phyloP scores from a whole-genome alignment of 2,329 filamentous ascomycete genomes.

The Penicillium sp. region DNA sequence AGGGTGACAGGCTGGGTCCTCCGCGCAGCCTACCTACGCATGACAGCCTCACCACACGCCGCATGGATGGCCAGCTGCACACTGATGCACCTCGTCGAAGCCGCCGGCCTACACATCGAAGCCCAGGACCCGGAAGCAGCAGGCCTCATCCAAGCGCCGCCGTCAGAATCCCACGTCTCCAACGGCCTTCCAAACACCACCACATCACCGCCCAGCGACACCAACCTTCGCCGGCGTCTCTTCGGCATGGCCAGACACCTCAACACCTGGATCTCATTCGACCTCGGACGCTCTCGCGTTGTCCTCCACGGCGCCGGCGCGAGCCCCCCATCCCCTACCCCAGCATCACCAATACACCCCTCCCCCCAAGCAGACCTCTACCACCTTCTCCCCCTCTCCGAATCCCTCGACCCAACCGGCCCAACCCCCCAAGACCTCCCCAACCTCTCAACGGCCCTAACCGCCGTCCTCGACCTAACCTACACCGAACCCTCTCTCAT shows the following conservation, averaged over 20 bases:
- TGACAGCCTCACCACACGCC: constrained; percentile 56
- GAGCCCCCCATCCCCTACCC: constrained; percentile 38
- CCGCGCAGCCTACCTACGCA: constrained; percentile 56
- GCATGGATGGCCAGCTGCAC: constrained; percentile 60
- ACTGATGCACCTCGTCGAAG: constrained; percentile 61
- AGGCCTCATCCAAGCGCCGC: constrained; percentile 3
- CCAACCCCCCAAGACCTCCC: constrained; percentile 41
- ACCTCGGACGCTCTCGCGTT: constrained; percentile 58
- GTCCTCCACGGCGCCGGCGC: constrained; percentile 51
- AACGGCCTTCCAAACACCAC: not conserved
- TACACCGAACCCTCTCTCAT: constrained; percentile 49
- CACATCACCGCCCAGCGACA: constrained; percentile 19
- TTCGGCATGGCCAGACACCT: constrained; percentile 59
- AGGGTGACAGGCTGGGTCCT: constrained; percentile 52
- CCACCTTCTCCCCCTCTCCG: constrained; percentile 56
- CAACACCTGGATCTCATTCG: constrained; percentile 62
- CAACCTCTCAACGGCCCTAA: constrained; percentile 49
- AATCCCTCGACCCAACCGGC: constrained; percentile 55
- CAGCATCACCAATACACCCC: not conserved
- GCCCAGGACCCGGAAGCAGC: constrained; percentile 16
- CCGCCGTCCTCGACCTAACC: constrained; percentile 42
- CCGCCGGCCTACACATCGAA: constrained; percentile 45
- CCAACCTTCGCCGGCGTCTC: constrained; percentile 47
- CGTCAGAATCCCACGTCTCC: not conserved
- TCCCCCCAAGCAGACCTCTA: constrained; percentile 47